Conservation (phyloP, 75 land plant genomes). For the Cupressus sempervirens region DNA sequence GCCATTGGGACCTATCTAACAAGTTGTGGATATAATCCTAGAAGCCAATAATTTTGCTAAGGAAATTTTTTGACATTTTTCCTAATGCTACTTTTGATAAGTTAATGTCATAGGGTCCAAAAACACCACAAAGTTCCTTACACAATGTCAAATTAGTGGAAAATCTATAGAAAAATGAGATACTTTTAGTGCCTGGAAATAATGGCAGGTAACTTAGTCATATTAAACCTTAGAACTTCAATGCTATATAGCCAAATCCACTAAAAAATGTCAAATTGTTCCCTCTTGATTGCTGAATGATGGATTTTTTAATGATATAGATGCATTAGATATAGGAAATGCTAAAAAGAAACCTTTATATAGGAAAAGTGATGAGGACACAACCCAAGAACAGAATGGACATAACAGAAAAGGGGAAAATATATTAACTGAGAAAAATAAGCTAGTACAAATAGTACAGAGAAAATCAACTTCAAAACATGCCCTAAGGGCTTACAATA, state of each 20-base stretch:
- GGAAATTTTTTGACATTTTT: conserved; percentile 21
- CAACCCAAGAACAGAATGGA: no score
- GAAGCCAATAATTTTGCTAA: conserved; percentile 51
- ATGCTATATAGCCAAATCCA: background rate
- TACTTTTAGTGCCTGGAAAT: conserved; percentile 2
- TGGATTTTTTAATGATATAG: background rate
- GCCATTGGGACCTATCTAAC: conserved; percentile 57
- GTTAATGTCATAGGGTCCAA: conserved; percentile 1
- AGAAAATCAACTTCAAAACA: no score
- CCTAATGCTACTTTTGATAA: background rate
- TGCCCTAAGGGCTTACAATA: no score
- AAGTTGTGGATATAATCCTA: conserved; percentile 54
- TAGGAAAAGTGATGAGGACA: no score
- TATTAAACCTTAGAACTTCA: background rate
- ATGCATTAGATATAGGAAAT: background rate
- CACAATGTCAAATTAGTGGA: background rate
- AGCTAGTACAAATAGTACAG: no score
- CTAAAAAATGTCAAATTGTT: background rate
- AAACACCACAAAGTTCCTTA: background rate
- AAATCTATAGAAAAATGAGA: background rate
- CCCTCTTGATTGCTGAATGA: background rate
- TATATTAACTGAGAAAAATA: no score
- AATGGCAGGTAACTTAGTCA: background rate
- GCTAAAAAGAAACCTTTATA: background rate
- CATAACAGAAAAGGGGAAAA: no score